Conservation (phyloP, 1,284 basidiomycete species). For the Sanghuangporus sanghuang region DNA sequence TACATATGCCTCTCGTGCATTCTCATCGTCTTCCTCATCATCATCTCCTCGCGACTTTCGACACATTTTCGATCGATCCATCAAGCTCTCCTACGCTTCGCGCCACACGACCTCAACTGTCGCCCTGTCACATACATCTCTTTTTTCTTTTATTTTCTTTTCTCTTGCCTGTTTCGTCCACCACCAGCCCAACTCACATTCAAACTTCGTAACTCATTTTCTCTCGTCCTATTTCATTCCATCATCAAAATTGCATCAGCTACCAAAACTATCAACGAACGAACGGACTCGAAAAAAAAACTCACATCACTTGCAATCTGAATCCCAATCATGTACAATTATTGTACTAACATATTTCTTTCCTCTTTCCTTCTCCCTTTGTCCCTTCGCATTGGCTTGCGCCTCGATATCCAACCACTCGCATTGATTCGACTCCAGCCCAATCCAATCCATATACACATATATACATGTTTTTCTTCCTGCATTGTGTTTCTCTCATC, state of each 20-base stretch:
- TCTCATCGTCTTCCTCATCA: neutral
- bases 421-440: neutral
- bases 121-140: no score
- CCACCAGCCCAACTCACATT: neutral
- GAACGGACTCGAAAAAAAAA: neutral
- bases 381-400: neutral
- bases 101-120: neutral
- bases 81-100: neutral
- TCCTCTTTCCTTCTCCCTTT: neutral
- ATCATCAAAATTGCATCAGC: neutral
- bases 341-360: conserved; percentile 11
- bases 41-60: neutral
- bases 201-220: neutral
- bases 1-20: conserved; percentile 2
- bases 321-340: conserved; percentile 4
- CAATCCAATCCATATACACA: neutral
- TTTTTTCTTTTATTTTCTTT: neutral
- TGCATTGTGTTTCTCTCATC: neutral
- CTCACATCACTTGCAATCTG: no score
- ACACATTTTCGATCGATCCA: neutral
- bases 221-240: neutral
- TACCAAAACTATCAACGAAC: neutral
- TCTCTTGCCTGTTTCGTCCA: neutral
- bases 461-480: neutral
- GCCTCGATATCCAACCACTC: neutral